Base-by-base conservation (phyloP, 2,329 filamentous ascomycete species). In the Fusarium sp. region DNA sequence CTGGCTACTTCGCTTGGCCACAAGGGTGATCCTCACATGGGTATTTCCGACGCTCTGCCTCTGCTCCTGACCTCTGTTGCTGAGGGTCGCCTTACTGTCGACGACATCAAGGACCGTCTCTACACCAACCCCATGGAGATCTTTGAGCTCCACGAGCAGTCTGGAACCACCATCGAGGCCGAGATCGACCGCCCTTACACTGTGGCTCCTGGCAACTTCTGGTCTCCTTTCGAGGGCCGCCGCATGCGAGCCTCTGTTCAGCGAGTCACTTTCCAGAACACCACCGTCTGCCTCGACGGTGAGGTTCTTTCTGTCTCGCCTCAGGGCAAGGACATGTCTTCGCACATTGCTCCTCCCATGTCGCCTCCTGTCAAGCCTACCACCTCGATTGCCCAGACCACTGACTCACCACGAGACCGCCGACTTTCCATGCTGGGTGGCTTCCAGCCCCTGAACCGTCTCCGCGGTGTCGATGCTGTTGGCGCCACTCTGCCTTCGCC, bases 111-210 rank as follows among this genome's bases (percentile, higher is more conserved):
- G 76, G 77, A 81, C 58, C 88, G 90, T 43, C 85, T 94, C 48
- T 91, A 94, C 77, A 90, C 93, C 76, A 94, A 93, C 77, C 92
- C 92, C 4, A 92, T 91, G 82, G 87, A 88, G 77, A 94, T 94
- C 74, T 94, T 94, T 72, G 92, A 94, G 82, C 86, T 94, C 53
- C 92, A 94, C 71, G 92, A 94, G 72, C 92, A 94, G 80, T 81
- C 86, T n/a, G 89, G 89, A 62, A 90, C 90, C 40, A 88, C 87
- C 7, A 85, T 94, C 37, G 92, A 94, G 82, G 86, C 93, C 23
- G 92, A 94, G 80, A 85, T 94, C 72, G 92, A 93, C 77, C 88
- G 92, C 46, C 86, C 90, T 3, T 92, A 92, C 78, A 83, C 87
- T 6, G 82, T 90, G 59, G 80, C 87, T 50, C 55, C 73, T 40